Base-by-base conservation (phyloP, 2,329 filamentous ascomycete species). In the Verticillium albo-atrum region DNA sequence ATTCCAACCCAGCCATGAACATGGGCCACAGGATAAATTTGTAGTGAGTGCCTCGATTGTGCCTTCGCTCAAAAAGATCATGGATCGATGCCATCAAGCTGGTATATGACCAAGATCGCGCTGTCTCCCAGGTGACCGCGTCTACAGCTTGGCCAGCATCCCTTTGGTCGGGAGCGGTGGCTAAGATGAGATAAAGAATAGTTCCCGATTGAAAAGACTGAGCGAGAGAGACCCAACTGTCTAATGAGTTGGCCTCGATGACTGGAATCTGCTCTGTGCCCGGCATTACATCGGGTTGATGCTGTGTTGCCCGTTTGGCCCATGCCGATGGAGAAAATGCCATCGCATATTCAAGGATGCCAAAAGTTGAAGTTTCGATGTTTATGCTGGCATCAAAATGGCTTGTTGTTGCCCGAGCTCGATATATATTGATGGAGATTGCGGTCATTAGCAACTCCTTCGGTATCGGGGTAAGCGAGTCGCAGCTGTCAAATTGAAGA, bases 1-100 rank as follows among this genome's bases (percentile, higher is more conserved):
- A 34, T 25, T 56, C 34, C 17, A 56, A 9, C 9, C 54, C 54
- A 5, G 35, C 34, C 34, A 56, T 47, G 20, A 56, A 15, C 54
- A 56, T 56, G 6, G 54, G 35, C 54, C 54, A 56, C 4, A 47
- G 23, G 54, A 47, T 47, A 35, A 56, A 56, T 17, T 56, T 56
- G 54, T 47, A 42, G 7, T 56, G 54, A 6, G 54, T 47, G 6
- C 54, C 54, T 5, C 26, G 23, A 4, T 17, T 3, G 1, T 9
- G 17, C 25, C 27, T 20, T 3, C 25, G 34, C 10, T 56, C 34
- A 4, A 56, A 56, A 5, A 56, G 25, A 26, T n/a, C 17, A 12
- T 37, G 25, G 6, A 56, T 47, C 9, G 54, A 3, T 30, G 34
- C n/a, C 12, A 14, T 47, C 20, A 47, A 17, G 23, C 25, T 26